Percentiles rank a stretch among this genome's conserved stretches.
Evolutionary conservation across 2,329 filamentous ascomycete species (phyloP).

Genomic region (Colletotrichum neosansevieriae): DNA sequence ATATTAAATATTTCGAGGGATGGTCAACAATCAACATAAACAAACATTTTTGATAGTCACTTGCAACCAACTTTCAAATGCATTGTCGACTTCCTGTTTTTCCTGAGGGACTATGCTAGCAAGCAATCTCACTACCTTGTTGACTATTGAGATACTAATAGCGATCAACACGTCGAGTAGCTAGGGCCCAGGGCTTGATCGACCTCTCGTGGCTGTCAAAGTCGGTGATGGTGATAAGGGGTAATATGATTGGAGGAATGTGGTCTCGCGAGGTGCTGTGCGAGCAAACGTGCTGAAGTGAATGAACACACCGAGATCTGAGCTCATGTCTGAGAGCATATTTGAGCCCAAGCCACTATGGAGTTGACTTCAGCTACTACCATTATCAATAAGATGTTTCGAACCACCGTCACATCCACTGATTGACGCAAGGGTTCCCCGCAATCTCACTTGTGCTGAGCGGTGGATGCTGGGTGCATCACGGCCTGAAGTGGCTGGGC

Average conservation of each 20-base stretch:
- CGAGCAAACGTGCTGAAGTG: not conserved
- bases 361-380: not conserved
- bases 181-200: not conserved
- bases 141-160: too few relatives aligned
- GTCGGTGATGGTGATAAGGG: not conserved
- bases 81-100: too few relatives aligned
- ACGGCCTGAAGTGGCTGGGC: not conserved
- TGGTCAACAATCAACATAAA: too few relatives aligned
- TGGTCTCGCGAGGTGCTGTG: constrained; percentile 7
- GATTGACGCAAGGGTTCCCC: constrained; percentile 16
- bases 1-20: too few relatives aligned
- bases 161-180: too few relatives aligned
- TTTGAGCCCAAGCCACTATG: not conserved
- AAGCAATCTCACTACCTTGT: too few relatives aligned
- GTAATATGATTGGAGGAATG: not conserved
- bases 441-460: constrained; percentile 10
- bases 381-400: too few relatives aligned
- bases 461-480: not conserved
- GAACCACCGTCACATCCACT: not conserved
- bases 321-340: constrained; percentile 3
- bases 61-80: too few relatives aligned
- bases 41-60: too few relatives aligned
- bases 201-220: not conserved
- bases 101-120: too few relatives aligned
- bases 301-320: too few relatives aligned